Percentiles rank a stretch among this genome's conserved stretches.
These are phyloP conservation scores for Auricularia cornea DNA, from an alignment of 768 basidiomycete genomes.

Conservation along the genomic window DNA sequence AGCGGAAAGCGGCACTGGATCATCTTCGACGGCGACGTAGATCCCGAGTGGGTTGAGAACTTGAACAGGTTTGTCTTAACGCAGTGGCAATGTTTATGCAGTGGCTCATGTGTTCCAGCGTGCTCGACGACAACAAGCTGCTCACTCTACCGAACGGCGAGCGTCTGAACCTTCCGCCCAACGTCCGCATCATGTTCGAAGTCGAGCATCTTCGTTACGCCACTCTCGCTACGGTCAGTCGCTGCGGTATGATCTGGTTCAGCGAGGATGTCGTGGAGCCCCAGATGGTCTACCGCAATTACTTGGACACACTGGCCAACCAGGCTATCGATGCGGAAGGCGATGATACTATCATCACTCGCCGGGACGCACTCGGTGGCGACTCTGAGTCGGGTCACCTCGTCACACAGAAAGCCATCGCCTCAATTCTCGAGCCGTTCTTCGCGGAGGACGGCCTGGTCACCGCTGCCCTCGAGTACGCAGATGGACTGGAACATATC, in stretches of 20 bases:
- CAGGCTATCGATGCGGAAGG: slow-evolving; percentile 84
- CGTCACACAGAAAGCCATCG: slow-evolving; percentile 66
- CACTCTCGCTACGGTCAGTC: slow-evolving; percentile 96
- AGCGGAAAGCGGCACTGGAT: slow-evolving; percentile 98
- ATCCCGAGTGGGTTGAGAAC: slow-evolving; percentile 99
- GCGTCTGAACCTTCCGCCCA: slow-evolving; percentile 90
- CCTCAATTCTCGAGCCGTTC: slow-evolving; percentile 67
- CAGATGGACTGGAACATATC: slow-evolving; percentile 87
- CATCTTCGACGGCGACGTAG: slow-evolving; percentile 98
- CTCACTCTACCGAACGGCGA: slow-evolving; percentile 97
- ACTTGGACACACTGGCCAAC: slow-evolving; percentile 66
- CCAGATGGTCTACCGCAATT: slow-evolving; percentile 84
- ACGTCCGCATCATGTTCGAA: slow-evolving; percentile 99
- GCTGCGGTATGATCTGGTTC: slow-evolving; percentile 99
- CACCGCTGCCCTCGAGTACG: slow-evolving; percentile 65
- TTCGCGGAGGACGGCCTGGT: slow-evolving; percentile 81
- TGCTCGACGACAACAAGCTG: slow-evolving; percentile 96
- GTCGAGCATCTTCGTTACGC: slow-evolving; percentile 97
- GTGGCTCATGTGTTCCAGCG: slow-evolving; percentile 47
- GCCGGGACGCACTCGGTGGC: slow-evolving; percentile 39
- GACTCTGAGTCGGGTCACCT: slow-evolving; percentile 41
- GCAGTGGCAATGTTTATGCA: no score
- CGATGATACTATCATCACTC: slow-evolving; percentile 60
- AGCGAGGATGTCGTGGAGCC: slow-evolving; percentile 93
- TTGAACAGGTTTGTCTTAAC: slow-evolving; percentile 84